Evolutionary conservation across 148 eudicot genomes (phyloP).

Genomic region (Spergularia bocconei): DNA sequence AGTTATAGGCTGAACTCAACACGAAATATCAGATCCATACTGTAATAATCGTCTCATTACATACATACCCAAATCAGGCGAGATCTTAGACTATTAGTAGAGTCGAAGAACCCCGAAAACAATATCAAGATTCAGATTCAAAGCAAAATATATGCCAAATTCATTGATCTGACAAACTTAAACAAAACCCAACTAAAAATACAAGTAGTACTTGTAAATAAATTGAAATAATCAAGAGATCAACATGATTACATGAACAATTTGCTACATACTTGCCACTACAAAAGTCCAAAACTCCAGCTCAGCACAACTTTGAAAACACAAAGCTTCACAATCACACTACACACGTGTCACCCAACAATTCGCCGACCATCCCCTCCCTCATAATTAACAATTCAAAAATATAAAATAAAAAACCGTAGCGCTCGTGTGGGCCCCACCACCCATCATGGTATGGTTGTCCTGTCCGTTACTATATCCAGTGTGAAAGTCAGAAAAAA

Average conservation of each 20-base stretch:
- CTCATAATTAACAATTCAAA: too few species aligned
- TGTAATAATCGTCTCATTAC: too few species aligned
- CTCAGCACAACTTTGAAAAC: background rate
- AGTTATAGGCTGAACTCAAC: too few species aligned
- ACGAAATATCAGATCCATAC: too few species aligned
- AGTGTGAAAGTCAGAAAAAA: background rate
- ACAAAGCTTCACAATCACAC: background rate
- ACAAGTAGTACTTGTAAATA: background rate
- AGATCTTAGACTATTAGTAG: too few species aligned
- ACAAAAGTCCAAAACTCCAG: background rate
- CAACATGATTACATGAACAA: slow-evolving; percentile 5
- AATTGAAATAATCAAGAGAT: background rate
- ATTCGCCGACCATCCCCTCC: background rate
- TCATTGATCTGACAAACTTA: too few species aligned
- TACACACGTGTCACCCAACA: background rate
- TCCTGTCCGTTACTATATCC: background rate
- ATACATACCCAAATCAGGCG: too few species aligned
- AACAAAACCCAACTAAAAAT: background rate
- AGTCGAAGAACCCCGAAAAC: too few species aligned
- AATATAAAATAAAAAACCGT: too few species aligned
- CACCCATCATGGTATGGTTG: background rate
- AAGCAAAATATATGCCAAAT: too few species aligned
- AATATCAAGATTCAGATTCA: background rate
- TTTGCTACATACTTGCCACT: background rate
- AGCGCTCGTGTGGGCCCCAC: background rate